Percentiles rank a stretch among this genome's conserved stretches.
phyloP scores from a whole-genome alignment of 768 basidiomycete species.

The Leucosporidium scottii region DNA sequence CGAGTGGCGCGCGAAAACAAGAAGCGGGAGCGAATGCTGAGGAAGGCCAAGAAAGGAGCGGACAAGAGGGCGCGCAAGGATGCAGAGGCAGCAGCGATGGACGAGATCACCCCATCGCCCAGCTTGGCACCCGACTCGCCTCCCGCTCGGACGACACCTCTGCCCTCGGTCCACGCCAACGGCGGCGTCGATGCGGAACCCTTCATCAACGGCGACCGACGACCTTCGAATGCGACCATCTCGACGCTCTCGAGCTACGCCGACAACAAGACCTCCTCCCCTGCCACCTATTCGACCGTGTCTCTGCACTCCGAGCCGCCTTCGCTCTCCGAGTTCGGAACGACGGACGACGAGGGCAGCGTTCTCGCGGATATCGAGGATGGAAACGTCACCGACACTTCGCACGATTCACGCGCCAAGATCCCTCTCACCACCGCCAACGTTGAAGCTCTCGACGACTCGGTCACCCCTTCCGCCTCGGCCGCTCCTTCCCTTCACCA shows the following conservation, averaged over 20 bases:
- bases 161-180: too few relatives aligned
- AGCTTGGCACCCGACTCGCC: too few relatives aligned
- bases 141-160: too few relatives aligned
- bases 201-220: too few relatives aligned
- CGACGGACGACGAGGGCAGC: neutral
- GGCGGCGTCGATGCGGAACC: too few relatives aligned
- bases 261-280: too few relatives aligned
- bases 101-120: neutral
- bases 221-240: too few relatives aligned
- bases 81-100: constrained; percentile 15
- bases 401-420: neutral
- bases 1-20: constrained; percentile 13
- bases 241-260: too few relatives aligned
- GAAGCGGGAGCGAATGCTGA: constrained; percentile 1
- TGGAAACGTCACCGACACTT: neutral
- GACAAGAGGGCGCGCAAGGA: constrained; percentile 35
- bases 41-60: constrained; percentile 36
- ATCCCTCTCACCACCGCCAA: constrained; percentile 4
- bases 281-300: too few relatives aligned
- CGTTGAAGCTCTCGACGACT: neutral
- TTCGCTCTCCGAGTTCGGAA: too few relatives aligned
- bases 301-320: too few relatives aligned
- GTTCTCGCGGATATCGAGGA: constrained; percentile 4
- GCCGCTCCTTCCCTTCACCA: too few relatives aligned
- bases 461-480: neutral